Evolutionary conservation across 73 alveolate genomes (phyloP), one percentile per base, ranked within the genome.

Genomic region (Tetrahymena malaccensis): DNA sequence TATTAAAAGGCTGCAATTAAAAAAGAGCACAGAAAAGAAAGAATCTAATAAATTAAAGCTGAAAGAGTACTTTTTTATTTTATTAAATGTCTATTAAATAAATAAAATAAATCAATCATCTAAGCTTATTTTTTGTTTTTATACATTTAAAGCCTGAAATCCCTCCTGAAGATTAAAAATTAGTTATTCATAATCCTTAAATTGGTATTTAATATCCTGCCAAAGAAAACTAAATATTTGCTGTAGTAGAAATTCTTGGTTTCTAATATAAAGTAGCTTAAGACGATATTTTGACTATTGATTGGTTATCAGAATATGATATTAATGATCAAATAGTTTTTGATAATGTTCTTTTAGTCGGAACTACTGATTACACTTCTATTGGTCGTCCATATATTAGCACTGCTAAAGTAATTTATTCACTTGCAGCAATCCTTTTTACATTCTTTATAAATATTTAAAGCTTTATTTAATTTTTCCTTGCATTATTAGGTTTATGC

Each of bases 371-470:
- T 83, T 97, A 97, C 44, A 97, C 98, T 34, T 85, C 97, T 25
- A 85, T 97, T 85, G 98, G 98, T 19, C 70, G 98, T 34, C 98
- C 98, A 1, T 22, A 94, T 25, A 96, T 97, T 21, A 97, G 85
- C 89, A 94, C 96, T 27, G 97, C 97, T 40, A 84, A 85, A 33
- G 98, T 70, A 70, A 22, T 4, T 31, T 8, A 22, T 70, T 70
- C 22, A 19, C 27, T 19, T 50, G 27, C 8, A 15, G 0, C 16
- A 50, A 50, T 5, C 10, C 22, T 10, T 50, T 50, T 50, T 11
- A 50, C 9, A 6, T 40, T 40, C 15, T 40, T 40, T 40, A 40
- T 7, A 2, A 40, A 40, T 35, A 2, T 6, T 15, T 40, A 11
- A 40, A 40, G 15, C 9, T 10, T 25, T 56, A 9, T 10, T 25